Conservation (phyloP, 148 eudicot genomes). For the Heliamphora exappendiculata region DNA sequence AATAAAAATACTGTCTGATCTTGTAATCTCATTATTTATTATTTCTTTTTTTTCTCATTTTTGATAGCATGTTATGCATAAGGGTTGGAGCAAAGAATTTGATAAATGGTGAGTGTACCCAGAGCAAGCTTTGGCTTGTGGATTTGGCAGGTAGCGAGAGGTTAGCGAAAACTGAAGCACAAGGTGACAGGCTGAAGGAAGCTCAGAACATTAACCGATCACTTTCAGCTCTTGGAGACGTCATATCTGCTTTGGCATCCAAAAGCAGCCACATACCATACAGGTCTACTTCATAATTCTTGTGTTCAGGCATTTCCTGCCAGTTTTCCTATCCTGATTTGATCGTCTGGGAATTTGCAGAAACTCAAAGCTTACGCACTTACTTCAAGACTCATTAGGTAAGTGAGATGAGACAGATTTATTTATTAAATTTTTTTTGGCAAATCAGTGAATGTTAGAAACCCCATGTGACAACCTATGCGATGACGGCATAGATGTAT, state of each 20-base stretch:
- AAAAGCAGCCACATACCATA: constrained; percentile 70
- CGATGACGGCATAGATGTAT: constrained; percentile 27
- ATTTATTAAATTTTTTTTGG: neutral
- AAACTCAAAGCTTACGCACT: constrained; percentile 89
- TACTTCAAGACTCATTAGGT: constrained; percentile 93
- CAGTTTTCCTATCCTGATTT: constrained; percentile 4
- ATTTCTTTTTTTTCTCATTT: neutral
- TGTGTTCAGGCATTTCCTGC: neutral
- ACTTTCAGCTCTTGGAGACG: constrained; percentile 79
- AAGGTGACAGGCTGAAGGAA: constrained; percentile 73
- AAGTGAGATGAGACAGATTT: constrained; percentile 2
- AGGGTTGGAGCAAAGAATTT: constrained; percentile 47
- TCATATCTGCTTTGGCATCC: constrained; percentile 63
- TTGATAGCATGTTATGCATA: constrained; percentile 47
- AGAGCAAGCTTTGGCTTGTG: constrained; percentile 72
- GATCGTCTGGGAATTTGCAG: constrained; percentile 30
- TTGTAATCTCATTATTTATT: neutral
- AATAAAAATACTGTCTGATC: neutral
- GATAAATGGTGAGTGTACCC: constrained; percentile 56
- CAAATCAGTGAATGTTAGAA: neutral
- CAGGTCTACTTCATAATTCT: constrained; percentile 31
- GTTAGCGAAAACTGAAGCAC: constrained; percentile 58
- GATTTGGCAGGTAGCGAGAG: constrained; percentile 85
- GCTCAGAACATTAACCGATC: constrained; percentile 71
- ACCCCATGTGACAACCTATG: neutral